A percentile compares a stretch with the other conserved stretches of the same genome.
These are phyloP conservation scores for Prototheca wickerhamii DNA, from an alignment of 163 green algal genomes.

Conservation along the genomic window DNA sequence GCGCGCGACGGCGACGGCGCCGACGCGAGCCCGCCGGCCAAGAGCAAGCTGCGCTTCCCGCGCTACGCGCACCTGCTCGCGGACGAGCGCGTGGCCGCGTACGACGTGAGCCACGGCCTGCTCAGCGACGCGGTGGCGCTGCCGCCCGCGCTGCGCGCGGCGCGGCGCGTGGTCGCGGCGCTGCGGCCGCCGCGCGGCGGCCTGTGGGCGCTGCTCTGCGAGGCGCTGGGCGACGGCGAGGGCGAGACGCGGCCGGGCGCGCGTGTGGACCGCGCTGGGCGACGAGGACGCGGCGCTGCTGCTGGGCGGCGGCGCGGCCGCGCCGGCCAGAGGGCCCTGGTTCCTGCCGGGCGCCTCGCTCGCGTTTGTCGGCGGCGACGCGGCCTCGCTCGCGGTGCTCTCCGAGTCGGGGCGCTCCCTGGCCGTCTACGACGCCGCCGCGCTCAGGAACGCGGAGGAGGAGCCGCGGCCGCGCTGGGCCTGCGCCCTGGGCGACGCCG, in stretches of 20 bases:
- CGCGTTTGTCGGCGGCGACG: slow-evolving; percentile 13
- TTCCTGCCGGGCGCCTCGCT: slow-evolving; percentile 17
- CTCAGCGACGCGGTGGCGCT: slow-evolving; percentile 35
- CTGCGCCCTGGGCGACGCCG: slow-evolving; percentile 9
- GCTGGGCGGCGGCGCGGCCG: background rate
- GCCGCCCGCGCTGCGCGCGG: slow-evolving; percentile 4
- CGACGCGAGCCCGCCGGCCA: slow-evolving; percentile 1
- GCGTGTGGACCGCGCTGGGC: slow-evolving; percentile 9
- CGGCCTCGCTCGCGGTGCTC: slow-evolving; percentile 19
- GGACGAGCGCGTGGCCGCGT: slow-evolving; percentile 35
- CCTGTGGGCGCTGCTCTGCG: slow-evolving; percentile 4
- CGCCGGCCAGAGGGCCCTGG: no score
- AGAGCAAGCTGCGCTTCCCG: slow-evolving; percentile 27
- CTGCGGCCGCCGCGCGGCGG: slow-evolving; percentile 10
- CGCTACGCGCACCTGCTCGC: slow-evolving; percentile 19
- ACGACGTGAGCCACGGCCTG: slow-evolving; percentile 49
- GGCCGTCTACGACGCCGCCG: slow-evolving; percentile 21
- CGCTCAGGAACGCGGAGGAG: slow-evolving; percentile 6
- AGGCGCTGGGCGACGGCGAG: slow-evolving; percentile 9
- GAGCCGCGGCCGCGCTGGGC: slow-evolving; percentile 8
- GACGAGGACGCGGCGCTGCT: slow-evolving; percentile 21
- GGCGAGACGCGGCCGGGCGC: background rate
- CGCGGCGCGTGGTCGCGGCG: slow-evolving; percentile 10
- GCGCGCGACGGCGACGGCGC: slow-evolving; percentile 9
- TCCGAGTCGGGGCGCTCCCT: slow-evolving; percentile 21